A percentile compares a stretch with the other conserved stretches of the same genome.
Conservation (phyloP, 768 basidiomycete genomes). For the Lentinula aciculospora region DNA sequence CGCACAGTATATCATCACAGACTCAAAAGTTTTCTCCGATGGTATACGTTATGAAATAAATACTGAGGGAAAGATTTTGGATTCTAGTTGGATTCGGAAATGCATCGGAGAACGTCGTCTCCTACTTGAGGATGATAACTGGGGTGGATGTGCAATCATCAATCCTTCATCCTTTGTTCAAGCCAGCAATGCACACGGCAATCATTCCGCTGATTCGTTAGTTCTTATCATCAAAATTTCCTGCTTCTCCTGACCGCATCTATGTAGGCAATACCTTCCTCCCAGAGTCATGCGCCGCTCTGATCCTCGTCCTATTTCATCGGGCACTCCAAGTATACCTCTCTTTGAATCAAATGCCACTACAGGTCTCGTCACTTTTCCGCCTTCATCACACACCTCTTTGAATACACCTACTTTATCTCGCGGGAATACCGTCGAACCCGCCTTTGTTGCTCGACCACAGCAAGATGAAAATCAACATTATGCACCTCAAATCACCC, state of each 20-base stretch:
- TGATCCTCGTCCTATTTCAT: not conserved
- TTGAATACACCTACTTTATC: not conserved
- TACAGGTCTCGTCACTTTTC: not conserved
- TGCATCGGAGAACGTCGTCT: conserved; percentile 37
- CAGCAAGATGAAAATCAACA: not conserved
- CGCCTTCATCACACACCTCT: not conserved
- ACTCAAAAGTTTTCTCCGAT: not conserved
- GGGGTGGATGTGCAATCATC: conserved; percentile 36
- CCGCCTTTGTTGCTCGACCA: not conserved
- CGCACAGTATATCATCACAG: conserved; percentile 34
- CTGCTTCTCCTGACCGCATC: not conserved
- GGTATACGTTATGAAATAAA: conserved; percentile 14
- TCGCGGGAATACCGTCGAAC: not conserved
- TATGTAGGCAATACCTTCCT: not conserved
- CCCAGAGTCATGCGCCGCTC: not conserved
- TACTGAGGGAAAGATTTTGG: conserved; percentile 38
- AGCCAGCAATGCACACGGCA: not conserved
- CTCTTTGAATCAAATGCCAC: not conserved
- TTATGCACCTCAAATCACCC: not conserved
- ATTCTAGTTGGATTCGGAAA: conserved; percentile 45
- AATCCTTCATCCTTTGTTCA: not conserved
- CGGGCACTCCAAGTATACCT: not conserved
- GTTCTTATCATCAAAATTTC: not conserved
- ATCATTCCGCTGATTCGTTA: not conserved
- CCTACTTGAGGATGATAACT: conserved; percentile 42